Percentiles rank a stretch among this genome's conserved stretches.
phyloP scores from a whole-genome alignment of 228 moss, liverwort and hornwort genomes.

The Sphagnum magellanicum region DNA sequence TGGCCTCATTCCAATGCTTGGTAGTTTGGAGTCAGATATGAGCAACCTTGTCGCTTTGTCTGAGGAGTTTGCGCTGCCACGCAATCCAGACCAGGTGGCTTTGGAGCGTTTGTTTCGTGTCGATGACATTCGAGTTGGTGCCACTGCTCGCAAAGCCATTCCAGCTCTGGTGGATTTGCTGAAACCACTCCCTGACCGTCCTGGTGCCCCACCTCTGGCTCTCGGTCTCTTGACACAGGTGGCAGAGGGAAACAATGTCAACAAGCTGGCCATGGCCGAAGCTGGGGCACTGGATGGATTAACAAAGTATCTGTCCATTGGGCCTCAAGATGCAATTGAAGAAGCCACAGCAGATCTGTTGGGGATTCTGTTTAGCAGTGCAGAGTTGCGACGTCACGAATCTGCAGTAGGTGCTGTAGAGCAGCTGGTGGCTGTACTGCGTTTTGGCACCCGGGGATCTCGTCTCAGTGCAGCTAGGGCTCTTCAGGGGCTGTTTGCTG shows the following conservation, averaged over 20 bases:
- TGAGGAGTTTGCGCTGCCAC: conserved; percentile 74
- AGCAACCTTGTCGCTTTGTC: conserved; percentile 75
- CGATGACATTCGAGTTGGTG: conserved; percentile 90
- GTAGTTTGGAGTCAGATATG: conserved; percentile 80
- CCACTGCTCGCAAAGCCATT: conserved; percentile 95
- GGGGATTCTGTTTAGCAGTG: conserved; percentile 75
- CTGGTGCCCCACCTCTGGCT: conserved; percentile 91
- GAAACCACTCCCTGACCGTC: conserved; percentile 90
- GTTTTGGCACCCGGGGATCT: conserved; percentile 86
- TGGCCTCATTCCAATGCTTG: conserved; percentile 80
- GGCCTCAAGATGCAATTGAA: conserved; percentile 93
- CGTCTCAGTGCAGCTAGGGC: conserved; percentile 90
- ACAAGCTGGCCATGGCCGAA: conserved; percentile 98
- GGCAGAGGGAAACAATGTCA: conserved; percentile 83
- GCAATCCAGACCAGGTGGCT: conserved; percentile 90
- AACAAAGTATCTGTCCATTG: conserved; percentile 91
- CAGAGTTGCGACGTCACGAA: conserved; percentile 82
- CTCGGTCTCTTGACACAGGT: conserved; percentile 84
- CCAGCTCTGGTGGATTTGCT: conserved; percentile 90
- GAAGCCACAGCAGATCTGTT: conserved; percentile 91
- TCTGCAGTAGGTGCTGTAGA: conserved; percentile 88
- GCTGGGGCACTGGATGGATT: conserved; percentile 91
- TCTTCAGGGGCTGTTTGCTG: conserved; percentile 74
- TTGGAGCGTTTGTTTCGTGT: conserved; percentile 91
- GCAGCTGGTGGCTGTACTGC: conserved; percentile 86